These are phyloP conservation scores for Naganishia vishniacii DNA, from an alignment of 768 basidiomycete genomes.

Conservation along the genomic window DNA sequence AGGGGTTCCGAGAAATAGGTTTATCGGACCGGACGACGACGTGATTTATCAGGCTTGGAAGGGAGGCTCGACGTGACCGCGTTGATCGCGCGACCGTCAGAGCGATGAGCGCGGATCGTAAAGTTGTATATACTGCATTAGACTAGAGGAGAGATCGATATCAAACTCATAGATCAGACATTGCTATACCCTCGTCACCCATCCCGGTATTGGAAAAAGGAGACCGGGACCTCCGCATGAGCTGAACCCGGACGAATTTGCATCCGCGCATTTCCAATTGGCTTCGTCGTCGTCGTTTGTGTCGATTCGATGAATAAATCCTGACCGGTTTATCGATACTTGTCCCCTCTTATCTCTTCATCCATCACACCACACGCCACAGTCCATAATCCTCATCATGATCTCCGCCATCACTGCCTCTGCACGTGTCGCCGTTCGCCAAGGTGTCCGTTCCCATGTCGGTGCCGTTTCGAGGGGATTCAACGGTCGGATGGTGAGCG, in stretches of 20 bases:
- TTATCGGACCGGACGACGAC: slow-evolving; percentile 42
- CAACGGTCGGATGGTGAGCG: not conserved
- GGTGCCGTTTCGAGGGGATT: not conserved
- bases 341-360: not conserved
- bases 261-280: slow-evolving; percentile 9
- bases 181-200: too few relatives aligned
- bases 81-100: too few relatives aligned
- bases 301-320: not conserved
- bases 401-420: slow-evolving; percentile 11
- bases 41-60: slow-evolving; percentile 35
- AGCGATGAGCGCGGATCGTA: too few relatives aligned
- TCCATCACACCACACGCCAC: not conserved
- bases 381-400: not conserved
- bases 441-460: not conserved
- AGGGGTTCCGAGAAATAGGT: slow-evolving; percentile 27
- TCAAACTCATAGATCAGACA: too few relatives aligned
- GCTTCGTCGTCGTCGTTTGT: not conserved
- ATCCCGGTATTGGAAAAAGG: not conserved
- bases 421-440: slow-evolving; percentile 1
- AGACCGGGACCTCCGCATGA: too few relatives aligned
- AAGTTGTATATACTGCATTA: too few relatives aligned
- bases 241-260: not conserved
- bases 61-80: not conserved
- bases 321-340: not conserved
- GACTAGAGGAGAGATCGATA: too few relatives aligned